Base-by-base conservation (phyloP, 108 stramenopile species). In the Cyclotella choctawhatcheeana region DNA sequence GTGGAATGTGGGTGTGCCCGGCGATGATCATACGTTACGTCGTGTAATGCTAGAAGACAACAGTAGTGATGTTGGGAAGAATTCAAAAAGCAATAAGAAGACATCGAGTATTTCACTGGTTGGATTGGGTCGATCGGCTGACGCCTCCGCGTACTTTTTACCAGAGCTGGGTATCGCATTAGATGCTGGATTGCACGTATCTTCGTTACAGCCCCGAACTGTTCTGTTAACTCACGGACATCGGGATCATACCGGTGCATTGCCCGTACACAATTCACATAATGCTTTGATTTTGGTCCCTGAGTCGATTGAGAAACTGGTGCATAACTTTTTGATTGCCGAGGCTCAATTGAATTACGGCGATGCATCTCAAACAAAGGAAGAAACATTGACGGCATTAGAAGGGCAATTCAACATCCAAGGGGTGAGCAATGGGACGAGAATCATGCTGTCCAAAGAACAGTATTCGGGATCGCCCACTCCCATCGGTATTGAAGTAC, bases 331-430 rank as follows among this genome's bases (percentile, higher is more conserved):
- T 56, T 50, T 86, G 5, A 21, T 83, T 14, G 81, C 86, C 27
- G 86, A 86, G 43, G 86, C 86, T 16, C 81, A 82, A 58, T 45
- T 86, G 20, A 86, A 86, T 44, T 86, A 86, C 60, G 86, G 86
- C 14, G 64, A 78, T 24, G 25, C 64, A 26, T 35, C 25, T 44
- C 86, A 86, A 69, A 82, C 83, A 7, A 83, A 86, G 26, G 77
- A 78, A 30, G 59, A 82, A 52, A 86, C 86, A 17, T 35, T 68
- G 16, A 33, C 51, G 5, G 83, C 83, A 12, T 64, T 86, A n/a
- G n/a, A n/a, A n/a, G 13, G 86, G 86, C 2, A 67, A 20, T 86
- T 76, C 51, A 64, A 82, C 56, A 13, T 86, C 17, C 7, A 24
- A 14, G 76, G 72, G 32, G 78, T 79, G 3, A 35, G 47, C 17